These are phyloP conservation scores for Cercospora brassicicola DNA, from an alignment of 2,329 filamentous ascomycete species.

Conservation along the genomic window DNA sequence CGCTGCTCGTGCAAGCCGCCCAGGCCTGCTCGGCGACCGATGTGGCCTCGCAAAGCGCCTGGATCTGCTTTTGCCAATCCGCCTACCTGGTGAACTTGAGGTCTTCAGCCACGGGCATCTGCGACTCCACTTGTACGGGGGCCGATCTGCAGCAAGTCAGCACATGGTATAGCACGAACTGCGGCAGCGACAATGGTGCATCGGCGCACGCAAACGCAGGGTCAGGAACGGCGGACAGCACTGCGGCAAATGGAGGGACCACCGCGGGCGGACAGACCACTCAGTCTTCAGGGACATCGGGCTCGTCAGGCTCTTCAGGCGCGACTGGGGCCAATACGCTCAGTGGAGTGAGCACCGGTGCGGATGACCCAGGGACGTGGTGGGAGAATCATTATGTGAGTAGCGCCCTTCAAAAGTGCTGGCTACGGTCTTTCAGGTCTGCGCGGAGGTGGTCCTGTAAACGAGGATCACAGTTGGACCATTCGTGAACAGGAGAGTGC, in stretches of 20 bases:
- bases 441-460: neutral
- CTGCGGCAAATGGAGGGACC: neutral
- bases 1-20: constrained; percentile 60
- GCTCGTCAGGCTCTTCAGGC: neutral
- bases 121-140: constrained; percentile 53
- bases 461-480: neutral
- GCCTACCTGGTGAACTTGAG: constrained; percentile 60
- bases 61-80: constrained; percentile 73
- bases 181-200: constrained; percentile 51
- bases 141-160: constrained; percentile 60
- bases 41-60: constrained; percentile 53
- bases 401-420: neutral
- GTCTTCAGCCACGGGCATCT: constrained; percentile 53
- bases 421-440: neutral
- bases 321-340: neutral
- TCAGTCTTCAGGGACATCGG: neutral
- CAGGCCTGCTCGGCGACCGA: constrained; percentile 60
- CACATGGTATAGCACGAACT: constrained; percentile 70
- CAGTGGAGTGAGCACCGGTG: neutral
- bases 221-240: constrained; percentile 18
- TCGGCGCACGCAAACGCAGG: constrained; percentile 31
- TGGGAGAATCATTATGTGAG: constrained; percentile 29
- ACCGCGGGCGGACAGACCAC: neutral
- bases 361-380: constrained; percentile 5
- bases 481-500: neutral